Conservation (phyloP, 2,329 filamentous ascomycete genomes). For the Penicillium sp. region DNA sequence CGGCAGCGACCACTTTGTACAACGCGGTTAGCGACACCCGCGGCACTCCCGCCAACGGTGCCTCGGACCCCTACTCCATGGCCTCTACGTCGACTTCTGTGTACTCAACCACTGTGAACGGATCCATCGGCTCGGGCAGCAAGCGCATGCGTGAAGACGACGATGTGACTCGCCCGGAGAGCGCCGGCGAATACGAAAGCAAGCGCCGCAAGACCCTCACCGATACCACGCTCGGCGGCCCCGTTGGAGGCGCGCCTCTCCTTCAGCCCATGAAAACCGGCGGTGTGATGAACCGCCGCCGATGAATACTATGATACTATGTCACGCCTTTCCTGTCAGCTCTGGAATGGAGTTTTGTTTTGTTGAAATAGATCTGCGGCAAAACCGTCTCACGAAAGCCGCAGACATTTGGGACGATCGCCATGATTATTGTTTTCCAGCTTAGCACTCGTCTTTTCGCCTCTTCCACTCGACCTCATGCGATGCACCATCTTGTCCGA, state of each 20-base stretch:
- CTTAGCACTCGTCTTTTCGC: slow-evolving; percentile 3
- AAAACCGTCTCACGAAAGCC: neutral
- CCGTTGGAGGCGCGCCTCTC: slow-evolving; percentile 38
- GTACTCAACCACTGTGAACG: slow-evolving; percentile 61
- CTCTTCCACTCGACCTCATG: neutral
- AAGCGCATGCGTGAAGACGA: slow-evolving; percentile 64
- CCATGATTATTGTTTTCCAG: slow-evolving; percentile 8
- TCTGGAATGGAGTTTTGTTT: slow-evolving; percentile 18
- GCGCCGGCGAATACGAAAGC: slow-evolving; percentile 57
- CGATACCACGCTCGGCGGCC: slow-evolving; percentile 51
- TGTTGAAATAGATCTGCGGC: slow-evolving; percentile 21
- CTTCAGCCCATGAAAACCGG: slow-evolving; percentile 45
- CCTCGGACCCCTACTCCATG: slow-evolving; percentile 66
- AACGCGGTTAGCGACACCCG: slow-evolving; percentile 82
- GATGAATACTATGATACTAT: slow-evolving; percentile 21
- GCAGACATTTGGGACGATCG: slow-evolving; percentile 7
- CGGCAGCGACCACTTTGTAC: slow-evolving; percentile 74
- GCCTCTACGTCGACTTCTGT: slow-evolving; percentile 58
- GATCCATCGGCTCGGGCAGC: slow-evolving; percentile 49
- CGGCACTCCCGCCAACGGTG: slow-evolving; percentile 58
- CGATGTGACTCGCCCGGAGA: slow-evolving; percentile 60
- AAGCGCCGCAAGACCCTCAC: slow-evolving; percentile 78
- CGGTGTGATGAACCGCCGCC: slow-evolving; percentile 38
- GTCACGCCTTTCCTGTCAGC: neutral
- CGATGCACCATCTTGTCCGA: neutral